Evolutionary conservation across 2,329 filamentous ascomycete genomes (phyloP), one percentile per base, ranked within the genome.

Genomic region (Aspergillus unguis): DNA sequence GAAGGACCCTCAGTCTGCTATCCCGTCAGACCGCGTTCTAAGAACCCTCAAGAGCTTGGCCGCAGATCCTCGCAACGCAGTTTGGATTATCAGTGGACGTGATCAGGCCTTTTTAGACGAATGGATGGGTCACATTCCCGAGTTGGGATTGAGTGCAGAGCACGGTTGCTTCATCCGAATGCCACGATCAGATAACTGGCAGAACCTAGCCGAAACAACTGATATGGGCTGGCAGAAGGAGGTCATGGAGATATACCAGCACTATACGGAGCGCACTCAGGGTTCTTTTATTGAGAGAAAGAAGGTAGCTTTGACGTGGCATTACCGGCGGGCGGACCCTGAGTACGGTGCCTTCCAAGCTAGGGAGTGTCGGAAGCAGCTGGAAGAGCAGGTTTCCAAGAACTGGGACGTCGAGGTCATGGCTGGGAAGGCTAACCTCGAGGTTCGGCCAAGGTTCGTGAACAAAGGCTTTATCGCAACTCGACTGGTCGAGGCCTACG

Each of bases 31-130:
- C 62, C 84, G 86, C 25, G 83, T 96, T 25, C 85, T 95, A 44
- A 83, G 85, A 29, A 92, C 87, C 1, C 79, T 99, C 54, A 90
- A 87, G 69, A 81, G 82, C 8, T 79, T 99, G 38, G 88, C 92
- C 0, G 80, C 87, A 0, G 90, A 97, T 66, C 84, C 87, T 11
- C 79, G 80, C 52, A 99, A 97, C 65, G 81, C 85, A 1, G 91
- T 99, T n/a, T 99, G 94, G 94, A 95, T 99, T 68, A 96, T 99
- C 65, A 95, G 90, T 48, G 94, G 94, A 8, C 85, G 94, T 58
- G 92, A 97, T 65, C 91, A 96, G 67, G 86, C 87, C 6, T 99
- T 99, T 74, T 75, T 99, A 54, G 85, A 88, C 60, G 86, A 95
- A 60, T 92, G 92, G 76, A 85, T 97, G 69, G 94, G 92, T n/a